Conservation (phyloP, 2,329 filamentous ascomycete genomes). For the Phialophora verrucosa region DNA sequence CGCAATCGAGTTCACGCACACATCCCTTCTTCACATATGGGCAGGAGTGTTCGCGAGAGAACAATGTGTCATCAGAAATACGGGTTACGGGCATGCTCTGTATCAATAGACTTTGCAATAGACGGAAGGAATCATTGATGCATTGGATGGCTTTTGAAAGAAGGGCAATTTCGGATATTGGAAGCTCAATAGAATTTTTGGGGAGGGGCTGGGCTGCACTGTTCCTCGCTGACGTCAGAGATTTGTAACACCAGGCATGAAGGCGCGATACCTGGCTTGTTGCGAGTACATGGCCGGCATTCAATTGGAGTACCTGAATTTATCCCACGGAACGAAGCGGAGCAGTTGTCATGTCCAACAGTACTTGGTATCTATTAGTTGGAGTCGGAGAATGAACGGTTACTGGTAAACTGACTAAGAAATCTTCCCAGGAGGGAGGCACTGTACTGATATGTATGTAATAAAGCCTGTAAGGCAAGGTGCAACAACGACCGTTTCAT, state of each 20-base stretch:
- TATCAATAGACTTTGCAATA: conserved; percentile 1
- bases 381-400: neutral
- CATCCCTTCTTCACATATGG: conserved; percentile 4
- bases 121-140: conserved; percentile 1
- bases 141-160: neutral
- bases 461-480: neutral
- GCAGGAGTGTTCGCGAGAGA: neutral
- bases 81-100: neutral
- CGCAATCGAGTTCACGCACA: neutral
- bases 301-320: conserved; percentile 6
- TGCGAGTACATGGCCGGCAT: neutral
- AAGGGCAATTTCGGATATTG: neutral
- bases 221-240: conserved; percentile 2
- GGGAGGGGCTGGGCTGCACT: neutral
- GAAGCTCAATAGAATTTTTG: conserved; percentile 3
- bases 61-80: neutral
- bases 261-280: neutral
- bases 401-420: neutral
- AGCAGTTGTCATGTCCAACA: neutral
- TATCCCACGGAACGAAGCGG: neutral
- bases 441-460: neutral
- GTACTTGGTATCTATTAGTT: neutral
- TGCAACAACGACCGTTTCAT: no score
- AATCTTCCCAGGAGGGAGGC: neutral
- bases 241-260: conserved; percentile 5